Evolutionary conservation across 768 basidiomycete genomes (phyloP).

Genomic region (Phlebiopsis flavidoalba): DNA sequence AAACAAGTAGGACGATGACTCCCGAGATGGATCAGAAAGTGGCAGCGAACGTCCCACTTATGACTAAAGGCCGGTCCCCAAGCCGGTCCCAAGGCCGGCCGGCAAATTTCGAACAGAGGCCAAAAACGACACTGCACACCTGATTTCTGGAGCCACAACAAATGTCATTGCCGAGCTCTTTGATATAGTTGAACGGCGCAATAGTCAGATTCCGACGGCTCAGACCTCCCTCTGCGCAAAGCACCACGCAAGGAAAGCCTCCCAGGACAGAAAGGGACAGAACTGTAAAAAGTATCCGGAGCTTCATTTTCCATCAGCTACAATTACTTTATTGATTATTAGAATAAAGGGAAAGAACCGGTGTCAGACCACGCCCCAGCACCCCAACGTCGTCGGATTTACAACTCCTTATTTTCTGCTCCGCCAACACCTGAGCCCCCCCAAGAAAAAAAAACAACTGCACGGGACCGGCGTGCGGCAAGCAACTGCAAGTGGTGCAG

Average conservation of each 20-base stretch:
- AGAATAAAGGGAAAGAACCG: conserved; percentile 5
- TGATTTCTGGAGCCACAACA: not conserved
- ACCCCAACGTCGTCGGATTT: conserved; percentile 10
- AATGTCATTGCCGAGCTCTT: too few relatives aligned
- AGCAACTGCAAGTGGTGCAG: not conserved
- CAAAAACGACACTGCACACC: not conserved
- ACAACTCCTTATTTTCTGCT: conserved; percentile 19
- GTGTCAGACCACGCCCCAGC: not conserved
- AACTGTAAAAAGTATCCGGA: not conserved
- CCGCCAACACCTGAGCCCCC: conserved; percentile 14
- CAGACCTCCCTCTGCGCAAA: not conserved
- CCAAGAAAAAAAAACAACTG: not conserved
- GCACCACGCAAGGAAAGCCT: not conserved
- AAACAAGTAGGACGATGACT: not conserved
- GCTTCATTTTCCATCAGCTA: not conserved
- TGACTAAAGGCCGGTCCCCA: not conserved
- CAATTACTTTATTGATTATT: too few relatives aligned
- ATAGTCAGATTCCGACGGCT: not conserved
- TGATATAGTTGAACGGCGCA: not conserved
- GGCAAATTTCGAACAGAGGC: not conserved
- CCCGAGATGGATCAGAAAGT: not conserved
- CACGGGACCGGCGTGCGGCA: not conserved
- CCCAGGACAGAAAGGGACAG: too few relatives aligned
- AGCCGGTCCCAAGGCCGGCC: too few relatives aligned
- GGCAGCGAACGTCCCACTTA: not conserved